These are phyloP conservation scores for Penicillium flavigenum DNA, from an alignment of 495 filamentous ascomycete genomes.

Conservation along the genomic window DNA sequence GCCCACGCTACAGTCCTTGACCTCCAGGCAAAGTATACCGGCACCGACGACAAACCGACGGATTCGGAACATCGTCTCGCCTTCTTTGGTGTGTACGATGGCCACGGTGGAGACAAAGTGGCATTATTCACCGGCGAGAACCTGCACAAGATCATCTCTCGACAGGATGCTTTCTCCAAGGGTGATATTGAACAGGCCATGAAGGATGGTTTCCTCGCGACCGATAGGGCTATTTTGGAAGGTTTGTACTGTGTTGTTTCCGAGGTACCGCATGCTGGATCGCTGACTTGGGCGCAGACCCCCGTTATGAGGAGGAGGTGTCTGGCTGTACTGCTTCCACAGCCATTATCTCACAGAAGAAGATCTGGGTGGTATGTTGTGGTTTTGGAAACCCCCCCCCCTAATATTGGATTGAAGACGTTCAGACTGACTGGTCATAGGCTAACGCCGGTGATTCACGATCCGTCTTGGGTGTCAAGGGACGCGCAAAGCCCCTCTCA, in stretches of 20 bases:
- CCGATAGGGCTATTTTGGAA: slow-evolving; percentile 91
- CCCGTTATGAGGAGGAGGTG: slow-evolving; percentile 94
- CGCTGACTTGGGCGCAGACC: slow-evolving; percentile 59
- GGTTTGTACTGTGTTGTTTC: slow-evolving; percentile 55
- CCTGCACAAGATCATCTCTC: slow-evolving; percentile 89
- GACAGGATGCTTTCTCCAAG: slow-evolving; percentile 87
- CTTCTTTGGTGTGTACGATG: slow-evolving; percentile 98
- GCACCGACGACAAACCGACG: slow-evolving; percentile 59
- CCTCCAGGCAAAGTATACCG: slow-evolving; percentile 64
- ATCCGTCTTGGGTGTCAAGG: slow-evolving; percentile 91
- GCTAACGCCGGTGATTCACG: slow-evolving; percentile 96
- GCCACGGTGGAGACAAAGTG: slow-evolving; percentile 95
- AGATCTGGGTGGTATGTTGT: slow-evolving; percentile 86
- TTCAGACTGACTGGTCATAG: slow-evolving; percentile 45
- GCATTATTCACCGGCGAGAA: slow-evolving; percentile 90
- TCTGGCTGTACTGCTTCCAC: slow-evolving; percentile 96
- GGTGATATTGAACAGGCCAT: slow-evolving; percentile 93
- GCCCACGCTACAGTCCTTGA: slow-evolving; percentile 87
- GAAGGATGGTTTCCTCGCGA: slow-evolving; percentile 96
- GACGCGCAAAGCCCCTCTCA: slow-evolving; percentile 92
- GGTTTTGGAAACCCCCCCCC: no score
- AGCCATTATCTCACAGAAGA: slow-evolving; percentile 80
- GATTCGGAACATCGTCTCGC: slow-evolving; percentile 69
- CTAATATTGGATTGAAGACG: not conserved
- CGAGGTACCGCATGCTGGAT: not conserved